phyloP scores from a whole-genome alignment of 768 basidiomycete genomes.

The Neoboletus subvelutipes region DNA sequence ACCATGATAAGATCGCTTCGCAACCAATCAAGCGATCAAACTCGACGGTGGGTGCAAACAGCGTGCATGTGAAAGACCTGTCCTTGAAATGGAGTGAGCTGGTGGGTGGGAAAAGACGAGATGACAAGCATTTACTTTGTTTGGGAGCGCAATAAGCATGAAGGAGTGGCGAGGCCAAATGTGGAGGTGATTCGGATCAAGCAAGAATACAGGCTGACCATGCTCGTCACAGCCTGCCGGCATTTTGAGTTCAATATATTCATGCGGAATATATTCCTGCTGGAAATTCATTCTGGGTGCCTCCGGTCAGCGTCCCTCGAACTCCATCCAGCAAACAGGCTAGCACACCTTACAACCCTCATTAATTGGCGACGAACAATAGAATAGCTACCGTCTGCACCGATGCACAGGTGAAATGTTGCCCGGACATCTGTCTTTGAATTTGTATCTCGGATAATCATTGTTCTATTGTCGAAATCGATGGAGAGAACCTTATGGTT shows the following conservation, averaged over 20 bases:
- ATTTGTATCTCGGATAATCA: conserved; percentile 50
- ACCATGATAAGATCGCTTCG: conserved; percentile 67
- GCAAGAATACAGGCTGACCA: conserved; percentile 68
- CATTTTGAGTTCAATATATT: conserved; percentile 96
- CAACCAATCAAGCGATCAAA: conserved; percentile 65
- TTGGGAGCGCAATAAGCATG: conserved; percentile 98
- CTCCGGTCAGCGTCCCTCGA: conserved; percentile 16
- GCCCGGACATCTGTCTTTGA: conserved; percentile 44
- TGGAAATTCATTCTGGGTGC: conserved; percentile 84
- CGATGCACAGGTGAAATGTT: conserved; percentile 79
- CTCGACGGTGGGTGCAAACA: conserved; percentile 83
- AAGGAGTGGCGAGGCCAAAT: conserved; percentile 99
- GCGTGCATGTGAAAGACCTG: conserved; percentile 94
- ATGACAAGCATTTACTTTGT: conserved; percentile 63
- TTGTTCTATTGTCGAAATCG: conserved; percentile 67
- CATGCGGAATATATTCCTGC: conserved; percentile 93
- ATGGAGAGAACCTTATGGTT: conserved; percentile 74
- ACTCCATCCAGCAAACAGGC: conserved; percentile 9
- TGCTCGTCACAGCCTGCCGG: conserved; percentile 66
- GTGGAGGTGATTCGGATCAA: conserved; percentile 95
- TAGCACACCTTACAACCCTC: conserved; percentile 81
- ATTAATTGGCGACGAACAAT: conserved; percentile 92
- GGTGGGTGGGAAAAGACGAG: conserved; percentile 28
- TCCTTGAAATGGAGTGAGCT: conserved; percentile 55
- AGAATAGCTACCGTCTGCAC: conserved; percentile 94